Conservation (phyloP, 768 basidiomycete genomes). For the Tephrocybe sp. region DNA sequence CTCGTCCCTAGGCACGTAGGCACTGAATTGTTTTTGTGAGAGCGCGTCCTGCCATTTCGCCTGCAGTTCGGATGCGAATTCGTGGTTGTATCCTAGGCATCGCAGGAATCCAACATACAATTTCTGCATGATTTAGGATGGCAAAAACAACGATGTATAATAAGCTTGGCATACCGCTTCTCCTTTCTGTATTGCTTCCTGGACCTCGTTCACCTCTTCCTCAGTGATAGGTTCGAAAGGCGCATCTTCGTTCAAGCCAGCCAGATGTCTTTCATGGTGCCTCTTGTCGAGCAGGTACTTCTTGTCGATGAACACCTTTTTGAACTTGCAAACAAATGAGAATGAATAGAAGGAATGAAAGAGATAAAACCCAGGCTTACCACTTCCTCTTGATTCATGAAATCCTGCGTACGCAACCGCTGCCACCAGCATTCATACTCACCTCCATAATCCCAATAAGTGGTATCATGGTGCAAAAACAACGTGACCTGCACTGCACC, state of each 20-base stretch:
- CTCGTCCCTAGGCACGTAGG: neutral
- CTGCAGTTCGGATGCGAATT: neutral
- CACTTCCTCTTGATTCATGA: neutral
- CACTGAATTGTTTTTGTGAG: neutral
- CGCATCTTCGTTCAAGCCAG: neutral
- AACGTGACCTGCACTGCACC: neutral
- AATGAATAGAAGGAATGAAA: neutral
- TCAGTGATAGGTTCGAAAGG: neutral
- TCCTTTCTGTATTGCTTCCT: neutral
- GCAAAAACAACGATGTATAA: neutral
- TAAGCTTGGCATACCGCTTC: neutral
- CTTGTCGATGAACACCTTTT: neutral
- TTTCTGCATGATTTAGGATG: neutral
- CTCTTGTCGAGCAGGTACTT: neutral
- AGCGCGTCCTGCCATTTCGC: neutral
- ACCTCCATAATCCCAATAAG: neutral
- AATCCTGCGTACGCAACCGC: neutral
- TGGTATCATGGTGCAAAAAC: constrained; percentile 3
- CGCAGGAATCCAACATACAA: neutral
- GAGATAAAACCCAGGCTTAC: neutral
- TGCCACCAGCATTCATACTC: neutral
- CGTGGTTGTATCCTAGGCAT: neutral
- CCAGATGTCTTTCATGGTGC: neutral
- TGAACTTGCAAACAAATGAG: neutral
- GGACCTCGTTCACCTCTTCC: neutral